Evolutionary conservation across 2,329 filamentous ascomycete genomes (phyloP), one percentile per base, ranked within the genome.

Genomic region (Tolypocladium endophyticum): DNA sequence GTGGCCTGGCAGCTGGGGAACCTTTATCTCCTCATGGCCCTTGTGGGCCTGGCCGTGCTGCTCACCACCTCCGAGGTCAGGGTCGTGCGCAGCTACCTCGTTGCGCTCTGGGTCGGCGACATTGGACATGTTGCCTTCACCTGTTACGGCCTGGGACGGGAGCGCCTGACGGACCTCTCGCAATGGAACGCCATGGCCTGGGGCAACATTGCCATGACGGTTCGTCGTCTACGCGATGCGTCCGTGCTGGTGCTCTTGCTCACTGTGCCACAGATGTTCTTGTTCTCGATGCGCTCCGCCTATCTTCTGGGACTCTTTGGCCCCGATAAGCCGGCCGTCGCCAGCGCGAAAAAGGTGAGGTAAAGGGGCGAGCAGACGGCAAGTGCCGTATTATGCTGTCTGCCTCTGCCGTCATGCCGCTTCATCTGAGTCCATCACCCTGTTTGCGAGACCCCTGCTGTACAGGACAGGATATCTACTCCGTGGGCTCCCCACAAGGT

Each of bases 161-260:
- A 81, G 12, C 74, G 73, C 39, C 78, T 83, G 55, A 62, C 81
- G 53, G 79, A 84, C 64, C 72, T 87, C 14, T 72, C 67, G 5
- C 73, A 71, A 28, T 91, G 88, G 88, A 90, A 89, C 69, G 75
- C 80, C 39, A 81, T 87, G 76, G 81, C 85, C n/a, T 89, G 85
- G 83, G 88, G 88, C 3, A 91, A 91, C 66, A 78, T 92, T 62
- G 86, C 81, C 9, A 78, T 80, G 56, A 90, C 87, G 33, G 81
- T 85, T 66, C 73, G 80, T 71, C 2, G 28, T 33, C 23, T 28
- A 38, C 56, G 18, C 45, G 30, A 11, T 12, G n/a, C 7, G 25
- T 6, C 45, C 16, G 25, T 20, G n/a, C 28, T 23, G 18, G 30
- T 12, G 35, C 38, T 30, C 18, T 35, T 55, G 39, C 38, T 55